Evolutionary conservation across 176 grass and related monocot species (phyloP).

Genomic region (Aegilops sharonensis): DNA sequence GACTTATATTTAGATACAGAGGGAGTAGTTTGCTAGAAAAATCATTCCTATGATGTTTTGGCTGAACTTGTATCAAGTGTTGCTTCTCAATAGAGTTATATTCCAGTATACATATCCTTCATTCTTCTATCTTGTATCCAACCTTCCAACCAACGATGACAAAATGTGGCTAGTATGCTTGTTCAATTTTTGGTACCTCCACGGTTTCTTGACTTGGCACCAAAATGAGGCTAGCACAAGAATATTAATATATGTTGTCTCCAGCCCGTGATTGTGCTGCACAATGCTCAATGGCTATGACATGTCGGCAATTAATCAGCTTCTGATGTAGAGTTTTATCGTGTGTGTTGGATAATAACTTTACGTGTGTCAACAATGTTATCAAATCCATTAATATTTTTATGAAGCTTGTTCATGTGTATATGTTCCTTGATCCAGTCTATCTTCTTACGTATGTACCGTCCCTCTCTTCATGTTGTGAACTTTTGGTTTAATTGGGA

Average conservation of each 20-base stretch:
- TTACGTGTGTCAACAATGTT: not conserved
- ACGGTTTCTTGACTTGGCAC: not conserved
- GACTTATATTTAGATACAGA: too few relatives aligned
- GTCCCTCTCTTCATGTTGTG: not conserved
- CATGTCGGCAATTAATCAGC: not conserved
- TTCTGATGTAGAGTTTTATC: not conserved
- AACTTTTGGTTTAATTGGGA: not conserved
- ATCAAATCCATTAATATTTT: not conserved
- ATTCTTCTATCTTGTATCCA: not conserved
- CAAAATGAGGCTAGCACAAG: too few relatives aligned
- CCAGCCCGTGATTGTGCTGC: not conserved
- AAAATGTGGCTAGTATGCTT: not conserved
- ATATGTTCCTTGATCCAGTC: not conserved
- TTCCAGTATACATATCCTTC: not conserved
- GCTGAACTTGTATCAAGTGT: not conserved
- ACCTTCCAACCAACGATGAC: not conserved
- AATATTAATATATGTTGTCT: not conserved
- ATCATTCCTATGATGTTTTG: not conserved
- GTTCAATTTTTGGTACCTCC: not conserved
- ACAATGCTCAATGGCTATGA: not conserved
- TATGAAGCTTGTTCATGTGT: not conserved
- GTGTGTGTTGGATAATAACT: not conserved
- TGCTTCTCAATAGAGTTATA: not conserved
- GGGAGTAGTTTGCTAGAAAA: not conserved
- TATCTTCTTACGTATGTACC: not conserved